phyloP scores from a whole-genome alignment of 2,329 filamentous ascomycete species.

The Aspergillus ibericus region DNA sequence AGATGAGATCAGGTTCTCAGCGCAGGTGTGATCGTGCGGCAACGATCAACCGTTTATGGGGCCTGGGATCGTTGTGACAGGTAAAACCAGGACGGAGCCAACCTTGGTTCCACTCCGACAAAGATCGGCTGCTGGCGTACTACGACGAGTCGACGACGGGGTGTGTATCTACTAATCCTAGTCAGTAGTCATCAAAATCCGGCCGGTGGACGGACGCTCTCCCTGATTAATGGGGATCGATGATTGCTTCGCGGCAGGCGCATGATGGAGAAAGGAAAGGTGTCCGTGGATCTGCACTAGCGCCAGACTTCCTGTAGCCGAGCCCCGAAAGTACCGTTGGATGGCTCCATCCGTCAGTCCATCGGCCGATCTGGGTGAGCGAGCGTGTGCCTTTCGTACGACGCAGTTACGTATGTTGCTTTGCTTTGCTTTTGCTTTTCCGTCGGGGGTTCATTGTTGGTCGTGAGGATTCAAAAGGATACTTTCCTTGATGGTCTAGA shows the following conservation, averaged over 20 bases:
- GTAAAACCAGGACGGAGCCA: constrained; percentile 20
- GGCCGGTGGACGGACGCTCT: constrained; percentile 10
- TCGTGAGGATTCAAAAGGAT: too few relatives aligned
- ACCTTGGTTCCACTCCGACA: constrained; percentile 8
- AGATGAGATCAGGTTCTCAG: constrained; percentile 30
- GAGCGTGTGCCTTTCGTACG: constrained; percentile 4
- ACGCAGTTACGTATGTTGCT: constrained; percentile 10
- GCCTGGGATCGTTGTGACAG: constrained; percentile 36
- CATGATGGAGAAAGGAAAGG: constrained; percentile 19
- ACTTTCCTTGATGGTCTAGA: too few relatives aligned
- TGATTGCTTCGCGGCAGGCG: constrained; percentile 14
- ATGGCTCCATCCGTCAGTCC: neutral
- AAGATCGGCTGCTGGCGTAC: constrained; percentile 14
- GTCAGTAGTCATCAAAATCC: too few relatives aligned
- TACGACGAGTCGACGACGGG: too few relatives aligned
- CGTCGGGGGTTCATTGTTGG: neutral
- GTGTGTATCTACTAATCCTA: too few relatives aligned
- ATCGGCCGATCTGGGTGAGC: constrained; percentile 12
- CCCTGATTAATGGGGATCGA: constrained; percentile 18
- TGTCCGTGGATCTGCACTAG: constrained; percentile 29
- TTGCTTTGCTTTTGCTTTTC: neutral
- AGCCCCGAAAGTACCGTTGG: constrained; percentile 19
- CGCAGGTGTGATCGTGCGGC: constrained; percentile 27
- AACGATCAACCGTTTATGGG: constrained; percentile 42
- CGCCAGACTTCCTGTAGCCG: constrained; percentile 22